phyloP scores from a whole-genome alignment of 768 basidiomycete species.

The Vararia minispora region DNA sequence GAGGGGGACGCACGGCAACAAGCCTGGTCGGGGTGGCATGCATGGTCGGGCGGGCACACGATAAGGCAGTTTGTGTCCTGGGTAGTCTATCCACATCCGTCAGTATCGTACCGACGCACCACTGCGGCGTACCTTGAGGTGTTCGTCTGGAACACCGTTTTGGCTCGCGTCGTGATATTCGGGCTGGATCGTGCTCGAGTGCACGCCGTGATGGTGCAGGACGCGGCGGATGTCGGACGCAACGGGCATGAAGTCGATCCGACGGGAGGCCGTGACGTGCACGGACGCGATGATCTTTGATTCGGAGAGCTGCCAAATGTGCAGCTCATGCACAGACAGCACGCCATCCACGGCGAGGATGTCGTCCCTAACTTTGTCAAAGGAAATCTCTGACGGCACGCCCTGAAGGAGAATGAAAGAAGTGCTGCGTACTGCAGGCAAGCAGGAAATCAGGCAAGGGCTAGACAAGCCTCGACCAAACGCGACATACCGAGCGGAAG shows the following conservation, averaged over 20 bases:
- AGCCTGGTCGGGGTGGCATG: slow-evolving; percentile 63
- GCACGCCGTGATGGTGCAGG: slow-evolving; percentile 87
- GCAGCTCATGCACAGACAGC: slow-evolving; percentile 82
- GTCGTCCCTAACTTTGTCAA: slow-evolving; percentile 78
- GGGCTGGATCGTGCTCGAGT: slow-evolving; percentile 91
- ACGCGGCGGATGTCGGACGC: slow-evolving; percentile 74
- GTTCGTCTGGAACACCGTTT: slow-evolving; percentile 38
- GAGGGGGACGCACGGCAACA: slow-evolving; percentile 62
- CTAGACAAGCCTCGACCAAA: no score
- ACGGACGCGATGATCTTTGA: slow-evolving; percentile 92
- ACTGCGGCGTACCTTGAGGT: slow-evolving; percentile 31
- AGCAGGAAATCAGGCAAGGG: not conserved
- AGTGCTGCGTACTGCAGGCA: slow-evolving; percentile 61
- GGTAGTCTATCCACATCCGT: slow-evolving; percentile 26
- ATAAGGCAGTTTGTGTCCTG: slow-evolving; percentile 57
- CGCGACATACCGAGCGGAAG: slow-evolving; percentile 67
- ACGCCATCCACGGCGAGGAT: slow-evolving; percentile 82
- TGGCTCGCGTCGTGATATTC: slow-evolving; percentile 54
- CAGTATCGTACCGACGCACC: not conserved
- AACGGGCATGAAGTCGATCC: slow-evolving; percentile 85
- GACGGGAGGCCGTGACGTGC: slow-evolving; percentile 77
- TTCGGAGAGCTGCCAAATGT: slow-evolving; percentile 97
- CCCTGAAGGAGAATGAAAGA: slow-evolving; percentile 94
- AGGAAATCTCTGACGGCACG: slow-evolving; percentile 79
- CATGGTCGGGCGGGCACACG: slow-evolving; percentile 55